A percentile compares a stretch with the other conserved stretches of the same genome.
phyloP scores from a whole-genome alignment of 2,329 filamentous ascomycete species.

The Daldinia sp. region DNA sequence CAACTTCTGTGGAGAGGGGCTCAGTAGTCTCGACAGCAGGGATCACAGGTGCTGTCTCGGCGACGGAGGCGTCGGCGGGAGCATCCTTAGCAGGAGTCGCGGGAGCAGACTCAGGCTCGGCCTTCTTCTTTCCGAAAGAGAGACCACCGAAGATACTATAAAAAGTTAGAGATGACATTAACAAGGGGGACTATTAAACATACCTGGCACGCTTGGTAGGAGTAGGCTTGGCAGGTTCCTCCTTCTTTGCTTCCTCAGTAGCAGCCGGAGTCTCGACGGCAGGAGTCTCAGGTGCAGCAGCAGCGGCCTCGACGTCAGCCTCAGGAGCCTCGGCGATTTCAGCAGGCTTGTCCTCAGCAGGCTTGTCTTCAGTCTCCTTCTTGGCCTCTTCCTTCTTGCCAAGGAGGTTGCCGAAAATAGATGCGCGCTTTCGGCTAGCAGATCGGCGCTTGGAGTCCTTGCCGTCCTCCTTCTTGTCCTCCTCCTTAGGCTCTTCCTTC shows the following conservation, averaged over 20 bases:
- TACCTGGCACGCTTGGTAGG: constrained; percentile 67
- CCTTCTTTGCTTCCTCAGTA: constrained; percentile 50
- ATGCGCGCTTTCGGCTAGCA: constrained; percentile 73
- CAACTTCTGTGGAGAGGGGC: constrained; percentile 67
- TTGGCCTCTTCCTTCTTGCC: constrained; percentile 66
- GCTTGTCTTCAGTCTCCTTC: constrained; percentile 57
- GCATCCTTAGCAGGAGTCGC: constrained; percentile 59
- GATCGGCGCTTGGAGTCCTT: constrained; percentile 73
- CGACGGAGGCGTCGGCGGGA: constrained; percentile 53
- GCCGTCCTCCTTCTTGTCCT: constrained; percentile 61
- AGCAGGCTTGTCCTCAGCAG: constrained; percentile 55
- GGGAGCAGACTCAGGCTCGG: constrained; percentile 61
- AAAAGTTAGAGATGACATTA: constrained; percentile 31
- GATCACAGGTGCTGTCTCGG: constrained; percentile 69
- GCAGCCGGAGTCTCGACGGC: constrained; percentile 45
- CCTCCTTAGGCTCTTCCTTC: constrained; percentile 50
- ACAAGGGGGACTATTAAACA: constrained; percentile 41
- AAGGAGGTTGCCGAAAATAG: constrained; percentile 70
- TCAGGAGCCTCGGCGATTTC: constrained; percentile 55
- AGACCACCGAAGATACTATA: constrained; percentile 67
- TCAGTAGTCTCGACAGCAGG: constrained; percentile 69
- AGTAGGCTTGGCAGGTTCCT: constrained; percentile 61
- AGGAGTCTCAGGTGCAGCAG: constrained; percentile 53
- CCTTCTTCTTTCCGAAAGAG: constrained; percentile 69
- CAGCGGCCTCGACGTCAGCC: constrained; percentile 53